These are phyloP conservation scores for Paxillus ammoniavirescens DNA, from an alignment of 768 basidiomycete genomes.

Conservation along the genomic window DNA sequence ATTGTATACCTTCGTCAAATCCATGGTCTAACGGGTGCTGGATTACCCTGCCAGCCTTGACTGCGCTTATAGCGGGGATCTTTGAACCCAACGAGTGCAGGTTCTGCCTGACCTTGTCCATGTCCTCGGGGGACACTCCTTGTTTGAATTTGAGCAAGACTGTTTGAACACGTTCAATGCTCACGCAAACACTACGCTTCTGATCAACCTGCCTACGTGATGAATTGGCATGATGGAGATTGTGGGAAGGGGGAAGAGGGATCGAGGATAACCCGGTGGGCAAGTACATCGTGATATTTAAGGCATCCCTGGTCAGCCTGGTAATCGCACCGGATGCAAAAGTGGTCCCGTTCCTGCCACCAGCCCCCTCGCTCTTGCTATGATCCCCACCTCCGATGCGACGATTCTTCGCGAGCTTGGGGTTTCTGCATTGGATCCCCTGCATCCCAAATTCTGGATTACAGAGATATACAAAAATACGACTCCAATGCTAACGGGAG, in stretches of 20 bases:
- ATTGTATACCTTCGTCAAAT: slow-evolving; percentile 21
- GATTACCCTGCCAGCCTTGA: slow-evolving; percentile 14
- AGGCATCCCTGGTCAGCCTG: neutral
- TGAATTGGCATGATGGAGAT: slow-evolving; percentile 13
- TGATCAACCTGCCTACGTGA: slow-evolving; percentile 22
- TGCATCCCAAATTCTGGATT: too few relatives aligned
- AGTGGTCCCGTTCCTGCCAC: neutral
- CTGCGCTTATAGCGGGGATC: slow-evolving; percentile 17
- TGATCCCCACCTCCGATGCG: too few relatives aligned
- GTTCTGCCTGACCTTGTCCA: neutral
- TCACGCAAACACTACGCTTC: neutral
- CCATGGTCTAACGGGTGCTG: slow-evolving; percentile 19
- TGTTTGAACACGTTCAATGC: neutral
- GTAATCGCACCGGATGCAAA: neutral
- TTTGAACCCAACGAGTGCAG: slow-evolving; percentile 9
- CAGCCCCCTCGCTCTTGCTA: too few relatives aligned
- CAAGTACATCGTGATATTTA: neutral
- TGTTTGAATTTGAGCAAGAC: slow-evolving; percentile 25
- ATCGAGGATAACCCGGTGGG: neutral
- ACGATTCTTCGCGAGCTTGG: too few relatives aligned
- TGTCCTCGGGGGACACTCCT: slow-evolving; percentile 8
- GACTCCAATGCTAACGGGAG: too few relatives aligned
- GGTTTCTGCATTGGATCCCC: too few relatives aligned
- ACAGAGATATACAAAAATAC: too few relatives aligned
- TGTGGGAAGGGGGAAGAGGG: neutral